Evolutionary conservation across 345 rosid species (phyloP).

Genomic region (Reutealis trisperma): DNA sequence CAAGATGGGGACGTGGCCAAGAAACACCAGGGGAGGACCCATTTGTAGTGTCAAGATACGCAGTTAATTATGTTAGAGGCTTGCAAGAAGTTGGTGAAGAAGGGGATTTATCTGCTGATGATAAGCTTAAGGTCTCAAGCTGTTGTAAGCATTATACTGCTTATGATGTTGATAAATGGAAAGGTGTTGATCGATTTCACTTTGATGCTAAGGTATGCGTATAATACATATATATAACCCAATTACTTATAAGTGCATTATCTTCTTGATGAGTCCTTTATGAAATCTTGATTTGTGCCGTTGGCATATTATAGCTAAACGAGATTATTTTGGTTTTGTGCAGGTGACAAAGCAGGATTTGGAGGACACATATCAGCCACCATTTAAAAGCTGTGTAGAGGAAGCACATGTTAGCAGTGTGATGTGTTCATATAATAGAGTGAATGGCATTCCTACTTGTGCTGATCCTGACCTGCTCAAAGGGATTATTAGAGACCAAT

Average conservation of each 20-base stretch:
- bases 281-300: too few species aligned
- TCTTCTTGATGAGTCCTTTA: not conserved
- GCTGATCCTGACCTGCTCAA: constrained; percentile 70
- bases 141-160: constrained; percentile 93
- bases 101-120: constrained; percentile 31
- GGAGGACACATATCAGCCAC: constrained; percentile 74
- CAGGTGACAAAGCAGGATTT: constrained; percentile 88
- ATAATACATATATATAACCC: too few species aligned
- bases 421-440: constrained; percentile 91
- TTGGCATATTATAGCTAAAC: not conserved
- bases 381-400: constrained; percentile 70
- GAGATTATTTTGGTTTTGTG: not conserved
- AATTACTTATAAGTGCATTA: too few species aligned
- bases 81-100: constrained; percentile 59
- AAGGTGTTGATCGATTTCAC: constrained; percentile 70
- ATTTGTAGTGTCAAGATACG: constrained; percentile 65
- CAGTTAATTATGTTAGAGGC: constrained; percentile 72
- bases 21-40: constrained; percentile 99
- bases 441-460: constrained; percentile 83
- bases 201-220: constrained; percentile 66
- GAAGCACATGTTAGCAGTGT: constrained; percentile 86
- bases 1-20: constrained; percentile 89
- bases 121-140: constrained; percentile 68
- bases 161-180: constrained; percentile 88
- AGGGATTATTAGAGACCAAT: constrained; percentile 40